Base-by-base conservation (phyloP, 1,139 yeast genomes). In the Candida glucosophila region DNA sequence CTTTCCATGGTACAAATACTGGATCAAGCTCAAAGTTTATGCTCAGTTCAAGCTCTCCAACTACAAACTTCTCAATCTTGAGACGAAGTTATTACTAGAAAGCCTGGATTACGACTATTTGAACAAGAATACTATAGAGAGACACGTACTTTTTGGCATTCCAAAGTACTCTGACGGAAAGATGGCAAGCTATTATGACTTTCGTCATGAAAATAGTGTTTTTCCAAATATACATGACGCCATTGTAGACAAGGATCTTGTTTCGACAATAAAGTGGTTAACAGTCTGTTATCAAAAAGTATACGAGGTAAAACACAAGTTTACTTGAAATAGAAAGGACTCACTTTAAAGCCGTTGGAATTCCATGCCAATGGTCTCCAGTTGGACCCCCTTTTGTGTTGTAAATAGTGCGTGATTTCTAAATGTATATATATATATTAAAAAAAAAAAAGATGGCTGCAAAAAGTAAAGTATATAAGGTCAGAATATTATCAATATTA, bases 1-100 rank as follows among this genome's bases (percentile, higher is more conserved):
- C 40, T 76, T 69, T 38, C 83, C 93, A 1, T 77, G 90, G 82
- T 80, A 77, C 53, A 59, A 61, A 36, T 55, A 66, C 30, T 65
- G 61, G 39, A 67, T 63, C 34, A 81, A 81, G 43, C 41, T 80
- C 18, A 64, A 57, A 26, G 58, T 75, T 9, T 77, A 74, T 33
- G 67, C 78, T 10, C 67, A 68, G 30, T 60, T 77, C 34, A 71
- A 75, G 33, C 49, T 68, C 14, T 55, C 72, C 7, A 77, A 77
- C 39, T 58, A 58, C 27, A 73, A 68, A 38, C 50, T 77, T 18
- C 59, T 68, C 17, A 63, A 63, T 18, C 39, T 77, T 21, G 83
- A 77, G 26, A 39, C 40, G 15, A 52, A 48, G 24, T 40, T 58
- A 16, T 37, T 41, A 22, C 37, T 57, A 25, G 39, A 33, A 14